Percentiles rank a stretch among this genome's conserved stretches.
Evolutionary conservation across 2,329 filamentous ascomycete genomes (phyloP).

Genomic region (Colletotrichum lindemuthianum): DNA sequence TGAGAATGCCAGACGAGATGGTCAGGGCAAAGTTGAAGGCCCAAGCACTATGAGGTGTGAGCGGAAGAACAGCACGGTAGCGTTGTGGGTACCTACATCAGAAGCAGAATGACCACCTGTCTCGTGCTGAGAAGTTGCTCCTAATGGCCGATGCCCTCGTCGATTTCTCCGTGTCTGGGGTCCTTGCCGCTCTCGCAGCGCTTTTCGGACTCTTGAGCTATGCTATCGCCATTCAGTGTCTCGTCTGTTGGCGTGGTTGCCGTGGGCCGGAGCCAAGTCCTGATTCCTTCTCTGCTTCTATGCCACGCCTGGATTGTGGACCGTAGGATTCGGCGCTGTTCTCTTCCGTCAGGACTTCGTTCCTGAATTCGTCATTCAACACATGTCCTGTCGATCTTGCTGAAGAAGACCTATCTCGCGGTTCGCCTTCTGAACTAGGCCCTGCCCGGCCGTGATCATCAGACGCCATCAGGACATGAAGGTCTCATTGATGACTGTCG

Average conservation of each 20-base stretch:
- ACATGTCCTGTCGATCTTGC: no score
- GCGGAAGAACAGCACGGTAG: neutral
- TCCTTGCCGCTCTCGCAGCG: no score
- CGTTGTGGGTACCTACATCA: neutral
- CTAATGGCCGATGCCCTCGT: neutral
- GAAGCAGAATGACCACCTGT: neutral
- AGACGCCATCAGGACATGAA: no score
- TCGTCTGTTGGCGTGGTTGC: neutral
- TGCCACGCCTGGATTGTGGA: neutral
- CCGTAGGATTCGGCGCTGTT: neutral
- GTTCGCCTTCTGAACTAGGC: no score
- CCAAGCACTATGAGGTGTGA: constrained; percentile 1
- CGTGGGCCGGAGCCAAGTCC: no score
- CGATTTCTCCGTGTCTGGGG: neutral
- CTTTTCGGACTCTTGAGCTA: neutral
- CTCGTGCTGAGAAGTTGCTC: constrained; percentile 4
- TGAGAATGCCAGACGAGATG: constrained; percentile 11
- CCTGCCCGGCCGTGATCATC: no score
- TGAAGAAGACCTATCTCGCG: no score
- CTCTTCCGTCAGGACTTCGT: neutral
- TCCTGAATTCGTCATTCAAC: no score
- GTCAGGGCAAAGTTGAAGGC: constrained; percentile 3
- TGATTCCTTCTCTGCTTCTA: neutral
- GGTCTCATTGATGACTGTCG: no score
- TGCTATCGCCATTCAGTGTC: neutral